Evolutionary conservation across 345 rosid species (phyloP), one percentile per base, ranked within the genome.

Genomic region (Pistacia vera): DNA sequence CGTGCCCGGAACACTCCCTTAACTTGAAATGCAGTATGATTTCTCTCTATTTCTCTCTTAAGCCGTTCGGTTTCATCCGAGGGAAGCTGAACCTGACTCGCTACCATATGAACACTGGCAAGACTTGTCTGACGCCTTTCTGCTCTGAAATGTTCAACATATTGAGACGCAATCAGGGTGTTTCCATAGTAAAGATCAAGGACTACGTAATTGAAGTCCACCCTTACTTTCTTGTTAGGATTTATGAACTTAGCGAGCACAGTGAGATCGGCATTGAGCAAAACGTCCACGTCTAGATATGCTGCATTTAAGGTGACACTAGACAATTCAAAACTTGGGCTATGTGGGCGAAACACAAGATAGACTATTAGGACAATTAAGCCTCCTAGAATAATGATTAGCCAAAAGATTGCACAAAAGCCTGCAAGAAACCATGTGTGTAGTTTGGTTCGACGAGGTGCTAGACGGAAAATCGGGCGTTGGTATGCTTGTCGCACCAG

Each of bases 181-280:
- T 71, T 81, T 72, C 90, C 90, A 25, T 88, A 87, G 83, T 83
- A 91, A 41, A 95, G 90, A 81, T 93, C 92, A 36, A 91, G 78
- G 82, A 83, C 83, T 76, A 90, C 77, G 63, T 66, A 84, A 82
- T 85, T 88, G 90, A 92, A 96, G 64, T 91, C 98, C 66, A 92
- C 85, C 0, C 79, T 83, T 71, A 87, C 90, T 78, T 90, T 93
- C 83, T 81, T 88, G 89, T 92, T 93, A 3, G 95, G 94, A 75
- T 96, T 96, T 44, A 97, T 92, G 95, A 93, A 90, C 84, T 96
- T 96, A 4, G 88, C 90, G 2, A 93, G 92, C 63, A 96, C 11
- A 0, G 84, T 75, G 20, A 96, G 72, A 81, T 92, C 97, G 7
- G 94, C 94, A 33, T 92, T 93, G 0, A 96, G 90, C 68, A 84